These are phyloP conservation scores for Volvariella volvacea DNA, from an alignment of 1,284 basidiomycete genomes.

Conservation along the genomic window DNA sequence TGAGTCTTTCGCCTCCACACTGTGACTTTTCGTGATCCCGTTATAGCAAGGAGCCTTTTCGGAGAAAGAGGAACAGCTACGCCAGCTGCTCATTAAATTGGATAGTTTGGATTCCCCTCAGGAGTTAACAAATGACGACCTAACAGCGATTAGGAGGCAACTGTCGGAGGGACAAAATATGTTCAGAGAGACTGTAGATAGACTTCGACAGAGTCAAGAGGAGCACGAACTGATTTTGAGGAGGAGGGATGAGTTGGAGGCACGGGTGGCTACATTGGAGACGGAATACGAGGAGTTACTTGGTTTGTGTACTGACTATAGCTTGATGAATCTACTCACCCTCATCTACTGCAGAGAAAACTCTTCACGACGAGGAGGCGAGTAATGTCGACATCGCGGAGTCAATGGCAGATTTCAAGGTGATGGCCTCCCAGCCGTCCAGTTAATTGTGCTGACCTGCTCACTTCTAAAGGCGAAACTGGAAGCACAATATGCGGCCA, in stretches of 20 bases:
- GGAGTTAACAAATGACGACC: constrained; percentile 67
- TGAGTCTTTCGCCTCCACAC: constrained; percentile 29
- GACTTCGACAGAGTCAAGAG: constrained; percentile 84
- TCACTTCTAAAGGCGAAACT: constrained; percentile 69
- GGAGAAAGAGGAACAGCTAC: constrained; percentile 90
- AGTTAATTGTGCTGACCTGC: constrained; percentile 9
- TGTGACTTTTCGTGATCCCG: background rate
- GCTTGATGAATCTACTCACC: constrained; percentile 10
- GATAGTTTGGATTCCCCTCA: constrained; percentile 68
- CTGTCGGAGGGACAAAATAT: constrained; percentile 85
- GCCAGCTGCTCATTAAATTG: constrained; percentile 77
- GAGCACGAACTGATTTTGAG: constrained; percentile 85
- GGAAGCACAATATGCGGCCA: constrained; percentile 88
- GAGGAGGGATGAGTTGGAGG: constrained; percentile 85
- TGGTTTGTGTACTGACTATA: constrained; percentile 38
- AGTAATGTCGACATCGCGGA: constrained; percentile 76
- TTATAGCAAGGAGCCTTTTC: constrained; percentile 78
- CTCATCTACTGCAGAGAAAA: constrained; percentile 56
- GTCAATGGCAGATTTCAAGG: constrained; percentile 88
- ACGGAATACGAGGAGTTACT: constrained; percentile 95
- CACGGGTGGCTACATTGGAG: constrained; percentile 76
- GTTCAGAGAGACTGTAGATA: constrained; percentile 85
- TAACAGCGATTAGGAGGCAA: constrained; percentile 78
- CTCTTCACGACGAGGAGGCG: constrained; percentile 77
- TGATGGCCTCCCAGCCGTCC: constrained; percentile 25